Percentiles rank a stretch among this genome's conserved stretches.
These are phyloP conservation scores for Penicillium sp. DNA, from an alignment of 2,329 filamentous ascomycete genomes.

Conservation along the genomic window DNA sequence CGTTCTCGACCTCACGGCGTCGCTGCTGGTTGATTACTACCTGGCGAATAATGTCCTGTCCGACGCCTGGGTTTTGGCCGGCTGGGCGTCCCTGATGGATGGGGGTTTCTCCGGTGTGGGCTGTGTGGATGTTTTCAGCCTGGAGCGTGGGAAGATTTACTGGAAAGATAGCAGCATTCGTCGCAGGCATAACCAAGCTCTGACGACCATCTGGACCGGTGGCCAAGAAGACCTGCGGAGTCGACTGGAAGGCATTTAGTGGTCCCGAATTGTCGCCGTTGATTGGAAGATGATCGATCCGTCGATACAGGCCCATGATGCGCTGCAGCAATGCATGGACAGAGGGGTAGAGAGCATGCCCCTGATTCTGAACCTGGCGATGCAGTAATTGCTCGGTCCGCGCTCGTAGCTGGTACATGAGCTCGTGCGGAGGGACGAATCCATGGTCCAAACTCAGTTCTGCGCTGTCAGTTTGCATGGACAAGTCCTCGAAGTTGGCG, in stretches of 20 bases:
- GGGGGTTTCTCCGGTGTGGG: not conserved
- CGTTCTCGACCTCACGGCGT: constrained; percentile 18
- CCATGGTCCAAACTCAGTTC: not conserved
- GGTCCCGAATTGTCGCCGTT: not conserved
- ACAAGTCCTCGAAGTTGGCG: not conserved
- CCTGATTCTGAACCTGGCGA: not conserved
- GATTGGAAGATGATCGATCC: not conserved
- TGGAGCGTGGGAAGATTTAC: not conserved
- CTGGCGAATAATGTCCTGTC: constrained; percentile 41
- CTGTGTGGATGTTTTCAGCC: not conserved
- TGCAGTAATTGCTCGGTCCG: not conserved
- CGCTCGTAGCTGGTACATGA: not conserved
- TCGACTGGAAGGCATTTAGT: not conserved
- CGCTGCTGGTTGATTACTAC: constrained; percentile 36
- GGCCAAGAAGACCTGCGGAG: constrained; percentile 2
- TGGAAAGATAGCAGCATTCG: not conserved
- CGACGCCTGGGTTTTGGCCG: constrained; percentile 20
- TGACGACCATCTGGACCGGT: constrained; percentile 13
- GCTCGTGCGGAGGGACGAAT: not conserved
- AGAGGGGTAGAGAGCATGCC: not conserved
- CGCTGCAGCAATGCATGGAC: not conserved
- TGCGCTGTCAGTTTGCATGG: not conserved
- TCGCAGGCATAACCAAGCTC: constrained; percentile 12
- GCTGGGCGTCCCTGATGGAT: not conserved
- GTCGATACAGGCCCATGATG: constrained; percentile 1